These are phyloP conservation scores for Phytophthora pseudosyringae DNA, from an alignment of 352 stramenopile genomes.

Conservation along the genomic window DNA sequence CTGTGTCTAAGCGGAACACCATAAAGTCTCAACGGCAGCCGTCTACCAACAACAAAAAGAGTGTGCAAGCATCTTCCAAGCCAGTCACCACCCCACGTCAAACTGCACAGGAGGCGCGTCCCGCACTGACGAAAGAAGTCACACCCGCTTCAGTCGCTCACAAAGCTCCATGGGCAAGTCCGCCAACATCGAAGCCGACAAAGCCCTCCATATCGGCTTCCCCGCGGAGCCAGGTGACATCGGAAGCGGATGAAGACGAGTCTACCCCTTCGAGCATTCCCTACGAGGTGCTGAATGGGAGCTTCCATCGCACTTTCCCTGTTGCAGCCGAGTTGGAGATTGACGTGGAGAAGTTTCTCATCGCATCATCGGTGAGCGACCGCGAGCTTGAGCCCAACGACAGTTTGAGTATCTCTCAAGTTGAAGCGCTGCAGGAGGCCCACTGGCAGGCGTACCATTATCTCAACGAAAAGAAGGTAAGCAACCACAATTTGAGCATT, in stretches of 20 bases:
- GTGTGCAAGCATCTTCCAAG: constrained; percentile 2
- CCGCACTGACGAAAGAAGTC: constrained; percentile 1
- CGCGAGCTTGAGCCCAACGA: constrained; percentile 52
- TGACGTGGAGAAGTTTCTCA: constrained; percentile 74
- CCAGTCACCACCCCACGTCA: not conserved
- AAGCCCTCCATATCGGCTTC: constrained; percentile 3
- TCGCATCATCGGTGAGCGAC: constrained; percentile 59
- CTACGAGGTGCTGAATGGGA: constrained; percentile 58
- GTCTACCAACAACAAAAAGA: constrained; percentile 15
- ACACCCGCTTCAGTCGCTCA: not conserved
- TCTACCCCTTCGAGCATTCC: constrained; percentile 22
- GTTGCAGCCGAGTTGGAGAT: constrained; percentile 80
- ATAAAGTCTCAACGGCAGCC: constrained; percentile 12
- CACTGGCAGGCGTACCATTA: constrained; percentile 84
- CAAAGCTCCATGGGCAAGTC: constrained; percentile 15
- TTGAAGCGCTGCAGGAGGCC: constrained; percentile 84
- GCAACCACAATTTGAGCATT: constrained; percentile 1
- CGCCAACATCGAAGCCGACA: constrained; percentile 3
- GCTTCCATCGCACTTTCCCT: constrained; percentile 72
- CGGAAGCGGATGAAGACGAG: constrained; percentile 26
- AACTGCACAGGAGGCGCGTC: constrained; percentile 2
- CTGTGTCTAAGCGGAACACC: not conserved
- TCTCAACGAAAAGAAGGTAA: constrained; percentile 85
- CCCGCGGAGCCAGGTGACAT: constrained; percentile 25
- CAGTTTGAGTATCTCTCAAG: constrained; percentile 81